Base-by-base conservation (phyloP, 129 eudicot genomes). In the Helianthus tuberosus region DNA sequence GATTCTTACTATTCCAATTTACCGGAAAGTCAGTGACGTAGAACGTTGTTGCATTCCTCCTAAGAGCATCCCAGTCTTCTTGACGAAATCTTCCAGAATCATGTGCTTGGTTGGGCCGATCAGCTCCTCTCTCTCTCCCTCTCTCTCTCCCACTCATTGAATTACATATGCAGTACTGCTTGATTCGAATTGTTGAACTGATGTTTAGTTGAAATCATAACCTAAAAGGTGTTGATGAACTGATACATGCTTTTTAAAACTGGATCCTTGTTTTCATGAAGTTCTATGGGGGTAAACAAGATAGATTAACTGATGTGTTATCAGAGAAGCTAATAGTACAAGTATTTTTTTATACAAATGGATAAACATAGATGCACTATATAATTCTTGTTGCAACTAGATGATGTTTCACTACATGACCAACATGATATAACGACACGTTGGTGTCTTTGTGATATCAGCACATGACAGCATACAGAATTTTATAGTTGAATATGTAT, bases 171-270 rank as follows among this genome's bases (percentile, higher is more conserved):
- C n/a, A n/a, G n/a, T n/a, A n/a, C n/a, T 20, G 0, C 23, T 20
- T 20, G 0, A 11, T 17, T 39, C 20, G 23, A 36, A 32, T 9
- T 53, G 9, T 11, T 9, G 6, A 47, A 32, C 62, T 51, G 39
- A 50, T 69, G 55, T 48, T 63, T 60, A 48, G 4, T 69, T 69
- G 43, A 58, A 68, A 60, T 64, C 25, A 1, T 25, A 38, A 62
- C 47, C 46, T 62, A 62, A 62, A 14, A 58, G 14, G 38, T 6
- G 11, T 54, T 53, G 57, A 17, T 51, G 23, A 51, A 51, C 20
- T 51, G 20, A 51, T 51, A 51, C 6, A 20, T 32, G 62, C 29
- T 55, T 55, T 55, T 51, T 51, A 51, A 23, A 17, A 16, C 62
- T 13, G 35, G 62, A 55, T 55, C 35, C 62, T 8, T 55, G 58